These are phyloP conservation scores for Yamadazyma oceani DNA, from an alignment of 1,139 yeast genomes.

Conservation along the genomic window DNA sequence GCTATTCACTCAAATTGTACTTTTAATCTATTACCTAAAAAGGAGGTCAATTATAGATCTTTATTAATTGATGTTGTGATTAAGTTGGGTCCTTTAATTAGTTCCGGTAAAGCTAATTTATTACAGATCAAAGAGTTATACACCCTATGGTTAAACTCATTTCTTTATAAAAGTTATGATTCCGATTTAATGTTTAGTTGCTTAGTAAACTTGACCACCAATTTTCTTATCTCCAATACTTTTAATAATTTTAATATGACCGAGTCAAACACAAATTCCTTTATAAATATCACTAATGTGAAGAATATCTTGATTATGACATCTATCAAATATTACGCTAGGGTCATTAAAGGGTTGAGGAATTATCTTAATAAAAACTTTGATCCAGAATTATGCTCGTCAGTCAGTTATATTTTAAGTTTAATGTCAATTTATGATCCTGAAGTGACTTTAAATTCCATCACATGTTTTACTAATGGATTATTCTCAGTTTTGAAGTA, in stretches of 20 bases:
- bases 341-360: slow-evolving; percentile 37
- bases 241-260: slow-evolving; percentile 22
- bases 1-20: slow-evolving; percentile 15
- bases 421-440: slow-evolving; percentile 48
- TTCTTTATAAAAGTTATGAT: slow-evolving; percentile 26
- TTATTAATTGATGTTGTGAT: slow-evolving; percentile 16
- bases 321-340: slow-evolving; percentile 39
- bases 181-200: slow-evolving; percentile 37
- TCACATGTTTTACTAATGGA: slow-evolving; percentile 44
- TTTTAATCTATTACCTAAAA: slow-evolving; percentile 15
- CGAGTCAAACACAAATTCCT: slow-evolving; percentile 15
- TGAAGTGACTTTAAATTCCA: slow-evolving; percentile 41
- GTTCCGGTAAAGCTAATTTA: slow-evolving; percentile 30
- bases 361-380: slow-evolving; percentile 28
- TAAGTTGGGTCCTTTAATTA: slow-evolving; percentile 22
- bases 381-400: slow-evolving; percentile 37
- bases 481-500: slow-evolving; percentile 38
- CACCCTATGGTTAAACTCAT: slow-evolving; percentile 35
- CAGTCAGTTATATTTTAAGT: slow-evolving; percentile 40
- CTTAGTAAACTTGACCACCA: slow-evolving; percentile 40
- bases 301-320: slow-evolving; percentile 29
- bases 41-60: slow-evolving; percentile 19
- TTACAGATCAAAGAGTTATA: slow-evolving; percentile 33
- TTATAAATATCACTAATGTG: slow-evolving; percentile 18
- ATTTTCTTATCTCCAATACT: slow-evolving; percentile 37